A percentile compares a stretch with the other conserved stretches of the same genome.
Conservation (phyloP, 306 rosid genomes). For the Astragalus membranaceus region DNA sequence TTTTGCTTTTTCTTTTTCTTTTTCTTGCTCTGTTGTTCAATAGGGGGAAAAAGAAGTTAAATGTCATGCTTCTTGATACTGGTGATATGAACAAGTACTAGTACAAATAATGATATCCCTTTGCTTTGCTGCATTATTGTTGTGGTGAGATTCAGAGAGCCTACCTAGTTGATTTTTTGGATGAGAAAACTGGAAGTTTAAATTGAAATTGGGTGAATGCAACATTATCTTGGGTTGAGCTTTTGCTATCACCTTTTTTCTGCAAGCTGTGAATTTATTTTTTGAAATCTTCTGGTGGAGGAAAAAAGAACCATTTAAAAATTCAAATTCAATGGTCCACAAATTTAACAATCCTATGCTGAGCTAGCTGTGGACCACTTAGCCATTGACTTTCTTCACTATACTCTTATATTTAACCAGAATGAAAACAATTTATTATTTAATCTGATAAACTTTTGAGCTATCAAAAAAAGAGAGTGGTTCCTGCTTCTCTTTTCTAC, state of each 20-base stretch:
- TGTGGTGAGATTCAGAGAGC: no score
- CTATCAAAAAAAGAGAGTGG: constrained; percentile 22
- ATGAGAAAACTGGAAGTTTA: background rate
- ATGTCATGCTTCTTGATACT: constrained; percentile 22
- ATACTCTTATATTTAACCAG: constrained; percentile 3
- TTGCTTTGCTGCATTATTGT: background rate
- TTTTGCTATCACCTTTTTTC: background rate
- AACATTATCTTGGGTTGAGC: background rate
- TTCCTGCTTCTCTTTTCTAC: constrained; percentile 22
- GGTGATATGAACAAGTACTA: background rate
- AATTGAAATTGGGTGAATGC: background rate
- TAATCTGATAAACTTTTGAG: constrained; percentile 25
- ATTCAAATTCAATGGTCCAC: constrained; percentile 4
- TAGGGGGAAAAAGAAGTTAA: constrained; percentile 6
- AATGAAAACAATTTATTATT: constrained; percentile 21
- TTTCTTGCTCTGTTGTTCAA: constrained; percentile 13
- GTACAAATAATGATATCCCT: no score
- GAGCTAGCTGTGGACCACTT: constrained; percentile 28
- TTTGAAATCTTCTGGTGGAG: background rate
- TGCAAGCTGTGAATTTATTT: background rate
- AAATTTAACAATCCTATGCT: background rate
- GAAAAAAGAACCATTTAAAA: constrained; percentile 6
- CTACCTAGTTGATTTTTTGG: background rate
- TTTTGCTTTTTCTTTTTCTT: constrained; percentile 31
- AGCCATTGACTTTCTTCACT: background rate